phyloP scores from a whole-genome alignment of 2,329 filamentous ascomycete species.

The Metarhizium humberi region DNA sequence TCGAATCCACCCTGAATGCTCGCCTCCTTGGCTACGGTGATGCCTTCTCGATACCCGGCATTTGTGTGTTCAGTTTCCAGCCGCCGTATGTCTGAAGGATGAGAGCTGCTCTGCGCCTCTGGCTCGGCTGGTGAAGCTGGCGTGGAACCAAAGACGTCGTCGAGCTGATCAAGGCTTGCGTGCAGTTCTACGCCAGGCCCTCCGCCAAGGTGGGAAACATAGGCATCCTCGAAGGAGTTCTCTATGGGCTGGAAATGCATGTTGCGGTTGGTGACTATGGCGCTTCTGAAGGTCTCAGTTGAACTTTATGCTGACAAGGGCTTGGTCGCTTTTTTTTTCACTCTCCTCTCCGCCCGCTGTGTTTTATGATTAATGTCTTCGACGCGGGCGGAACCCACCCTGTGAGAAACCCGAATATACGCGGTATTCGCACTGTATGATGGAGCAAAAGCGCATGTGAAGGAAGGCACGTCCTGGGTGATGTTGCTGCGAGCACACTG shows the following conservation, averaged over 20 bases:
- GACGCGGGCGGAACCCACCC: too few relatives aligned
- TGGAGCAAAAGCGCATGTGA: too few relatives aligned
- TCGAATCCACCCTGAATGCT: slow-evolving; percentile 86
- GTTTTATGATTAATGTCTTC: too few relatives aligned
- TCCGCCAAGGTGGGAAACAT: slow-evolving; percentile 13
- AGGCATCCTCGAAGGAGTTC: slow-evolving; percentile 17
- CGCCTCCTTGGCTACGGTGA: slow-evolving; percentile 63
- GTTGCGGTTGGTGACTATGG: not conserved
- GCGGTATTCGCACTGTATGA: too few relatives aligned
- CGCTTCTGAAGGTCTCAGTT: slow-evolving; percentile 1
- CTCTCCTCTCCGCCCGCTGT: too few relatives aligned
- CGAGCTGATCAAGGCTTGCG: slow-evolving; percentile 16
- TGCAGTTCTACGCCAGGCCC: not conserved
- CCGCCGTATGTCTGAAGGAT: slow-evolving; percentile 59
- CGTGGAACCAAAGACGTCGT: slow-evolving; percentile 27
- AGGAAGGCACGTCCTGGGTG: too few relatives aligned
- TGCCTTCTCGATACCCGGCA: slow-evolving; percentile 83
- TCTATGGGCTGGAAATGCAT: slow-evolving; percentile 28
- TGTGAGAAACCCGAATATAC: not conserved
- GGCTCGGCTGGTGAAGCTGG: slow-evolving; percentile 13
- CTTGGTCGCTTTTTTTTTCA: not conserved
- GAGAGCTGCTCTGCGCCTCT: slow-evolving; percentile 13
- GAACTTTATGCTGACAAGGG: not conserved
- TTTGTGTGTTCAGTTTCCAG: slow-evolving; percentile 71
- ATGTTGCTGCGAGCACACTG: too few relatives aligned